Evolutionary conservation across 1,284 basidiomycete genomes (phyloP), one percentile per base, ranked within the genome.

Genomic region (Trichosporon sp.): DNA sequence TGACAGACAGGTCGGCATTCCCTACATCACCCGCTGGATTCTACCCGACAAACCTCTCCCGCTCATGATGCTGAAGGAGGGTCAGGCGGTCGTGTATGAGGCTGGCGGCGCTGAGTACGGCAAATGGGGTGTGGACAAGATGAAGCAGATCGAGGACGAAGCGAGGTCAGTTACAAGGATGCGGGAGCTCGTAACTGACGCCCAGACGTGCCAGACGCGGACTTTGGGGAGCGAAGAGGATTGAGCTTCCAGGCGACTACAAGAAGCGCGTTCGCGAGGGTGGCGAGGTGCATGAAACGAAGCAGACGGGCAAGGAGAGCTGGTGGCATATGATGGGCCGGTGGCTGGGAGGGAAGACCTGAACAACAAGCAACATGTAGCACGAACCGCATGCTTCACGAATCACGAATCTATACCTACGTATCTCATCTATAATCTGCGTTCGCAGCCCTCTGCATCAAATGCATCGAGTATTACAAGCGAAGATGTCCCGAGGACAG

Each of bases 61-160:
- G 0, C 78, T 92, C 6, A 89, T 92, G 76, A 94, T 96, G 92
- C 83, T 96, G 1, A 87, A 87, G 19, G 87, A 89, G 0, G 93
- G 93, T 2, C 90, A 89, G 85, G 94, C 86, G 0, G 88, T 88
- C 0, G 90, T 89, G 0, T 96, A 96, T 77, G 87, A 88, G 70
- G 90, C 91, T 78, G 85, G 87, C 11, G 91, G 91, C 1, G 92
- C 91, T 5, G 91, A 91, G 76, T 92, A 94, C 75, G 93, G 91
- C 1, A 82, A 85, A 8, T 87, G 86, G 82, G 89, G 90, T 0
- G 87, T 90, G 70, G 90, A 90, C 2, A 86, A 85, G 66, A 91
- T 90, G 81, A 79, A 90, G 70, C 80, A 80, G 31, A 77, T 88
- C 3, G 89, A 93, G 80, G 84, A 80, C 2, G 86, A 89, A 75